Conservation (phyloP, 2,329 filamentous ascomycete species). For the Huntiella moniliformis region DNA sequence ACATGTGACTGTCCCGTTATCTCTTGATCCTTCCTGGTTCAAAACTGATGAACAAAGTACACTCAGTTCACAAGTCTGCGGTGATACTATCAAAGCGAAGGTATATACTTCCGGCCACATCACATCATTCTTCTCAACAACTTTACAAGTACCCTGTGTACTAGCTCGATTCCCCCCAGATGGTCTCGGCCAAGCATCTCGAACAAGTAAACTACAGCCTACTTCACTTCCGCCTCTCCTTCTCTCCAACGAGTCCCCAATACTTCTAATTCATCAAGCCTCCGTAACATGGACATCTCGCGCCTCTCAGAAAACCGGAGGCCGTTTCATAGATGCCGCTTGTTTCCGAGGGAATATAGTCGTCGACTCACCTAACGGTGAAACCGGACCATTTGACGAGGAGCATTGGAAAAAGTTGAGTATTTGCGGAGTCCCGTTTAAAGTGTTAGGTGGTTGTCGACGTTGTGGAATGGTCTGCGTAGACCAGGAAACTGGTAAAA, state of each 20-base stretch:
- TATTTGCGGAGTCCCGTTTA: constrained; percentile 46
- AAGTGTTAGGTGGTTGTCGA: constrained; percentile 66
- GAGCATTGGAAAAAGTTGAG: constrained; percentile 54
- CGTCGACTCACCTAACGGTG: constrained; percentile 31
- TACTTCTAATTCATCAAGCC: constrained; percentile 62
- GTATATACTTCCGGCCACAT: constrained; percentile 49
- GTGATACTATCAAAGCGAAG: constrained; percentile 53
- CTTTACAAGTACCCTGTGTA: constrained; percentile 61
- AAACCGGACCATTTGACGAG: constrained; percentile 45
- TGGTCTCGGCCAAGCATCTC: constrained; percentile 35
- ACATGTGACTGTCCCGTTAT: constrained; percentile 41
- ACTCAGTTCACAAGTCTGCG: constrained; percentile 51
- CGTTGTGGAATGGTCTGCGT: constrained; percentile 95
- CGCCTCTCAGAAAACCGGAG: not conserved
- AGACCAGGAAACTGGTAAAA: constrained; percentile 62
- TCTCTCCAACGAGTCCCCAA: constrained; percentile 84
- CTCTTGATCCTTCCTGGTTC: constrained; percentile 44
- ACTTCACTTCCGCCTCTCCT: constrained; percentile 47
- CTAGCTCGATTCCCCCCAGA: constrained; percentile 68
- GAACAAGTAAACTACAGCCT: constrained; percentile 44
- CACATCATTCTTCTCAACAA: constrained; percentile 57
- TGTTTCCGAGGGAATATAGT: constrained; percentile 85
- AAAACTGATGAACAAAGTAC: not conserved
- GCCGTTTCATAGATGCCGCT: constrained; percentile 36
- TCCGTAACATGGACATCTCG: constrained; percentile 55